Conservation (phyloP, 208 protist species). For the Lotmaria passim region DNA sequence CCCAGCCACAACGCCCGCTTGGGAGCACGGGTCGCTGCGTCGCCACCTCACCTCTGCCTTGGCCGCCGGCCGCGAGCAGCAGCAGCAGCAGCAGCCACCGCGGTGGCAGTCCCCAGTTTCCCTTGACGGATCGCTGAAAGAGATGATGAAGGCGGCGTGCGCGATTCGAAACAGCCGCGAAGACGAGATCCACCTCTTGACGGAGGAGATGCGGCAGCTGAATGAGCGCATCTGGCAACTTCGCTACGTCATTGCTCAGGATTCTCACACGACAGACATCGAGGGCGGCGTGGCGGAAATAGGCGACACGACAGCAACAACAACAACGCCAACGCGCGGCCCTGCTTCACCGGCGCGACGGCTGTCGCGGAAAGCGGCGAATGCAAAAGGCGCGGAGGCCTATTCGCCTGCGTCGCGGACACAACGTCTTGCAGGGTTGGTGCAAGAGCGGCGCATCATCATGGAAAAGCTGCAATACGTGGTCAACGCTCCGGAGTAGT, state of each 20-base stretch:
- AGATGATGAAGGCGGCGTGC: slow-evolving; percentile 64
- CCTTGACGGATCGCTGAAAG: slow-evolving; percentile 43
- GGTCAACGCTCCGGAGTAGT: slow-evolving; percentile 23
- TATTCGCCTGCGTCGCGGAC: slow-evolving; percentile 18
- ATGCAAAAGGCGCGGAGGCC: not conserved
- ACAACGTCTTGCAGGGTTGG: slow-evolving; percentile 37
- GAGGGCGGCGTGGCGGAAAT: not conserved
- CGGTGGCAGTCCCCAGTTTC: slow-evolving; percentile 12
- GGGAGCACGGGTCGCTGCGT: slow-evolving; percentile 11
- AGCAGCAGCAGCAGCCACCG: not conserved
- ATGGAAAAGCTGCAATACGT: slow-evolving; percentile 61
- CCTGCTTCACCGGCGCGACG: not conserved
- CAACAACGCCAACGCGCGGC: not conserved
- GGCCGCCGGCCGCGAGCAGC: slow-evolving; percentile 22
- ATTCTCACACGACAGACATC: not conserved
- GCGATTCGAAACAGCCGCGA: slow-evolving; percentile 62
- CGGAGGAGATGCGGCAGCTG: slow-evolving; percentile 68
- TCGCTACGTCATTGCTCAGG: slow-evolving; percentile 35
- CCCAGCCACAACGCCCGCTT: slow-evolving; percentile 7
- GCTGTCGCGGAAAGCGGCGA: not conserved
- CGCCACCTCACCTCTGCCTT: slow-evolving; percentile 27
- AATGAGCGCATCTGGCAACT: slow-evolving; percentile 88
- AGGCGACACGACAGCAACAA: not conserved
- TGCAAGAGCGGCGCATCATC: slow-evolving; percentile 46
- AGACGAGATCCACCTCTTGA: slow-evolving; percentile 76